Percentiles rank a stretch among this genome's conserved stretches.
These are phyloP conservation scores for Plantago rigida DNA, from an alignment of 305 asterid genomes.

Conservation along the genomic window DNA sequence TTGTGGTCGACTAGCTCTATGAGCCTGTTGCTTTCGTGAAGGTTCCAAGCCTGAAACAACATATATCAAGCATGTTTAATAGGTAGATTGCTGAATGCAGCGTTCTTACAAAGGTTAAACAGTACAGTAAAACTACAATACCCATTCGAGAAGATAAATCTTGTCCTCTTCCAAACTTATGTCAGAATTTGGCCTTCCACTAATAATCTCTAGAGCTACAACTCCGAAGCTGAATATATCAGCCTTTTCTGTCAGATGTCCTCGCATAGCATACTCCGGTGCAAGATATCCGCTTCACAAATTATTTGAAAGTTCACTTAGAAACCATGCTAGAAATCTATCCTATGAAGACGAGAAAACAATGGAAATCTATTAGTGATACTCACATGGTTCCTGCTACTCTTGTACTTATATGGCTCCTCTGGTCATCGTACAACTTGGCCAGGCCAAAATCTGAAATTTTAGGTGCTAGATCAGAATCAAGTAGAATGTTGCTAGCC, in stretches of 20 bases:
- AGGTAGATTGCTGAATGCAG: too few species aligned
- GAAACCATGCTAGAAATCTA: too few species aligned
- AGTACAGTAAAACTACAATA: conserved; percentile 9
- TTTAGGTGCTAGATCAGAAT: conserved; percentile 51
- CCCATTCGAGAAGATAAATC: conserved; percentile 66
- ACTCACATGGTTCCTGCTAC: conserved; percentile 77
- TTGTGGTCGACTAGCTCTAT: conserved; percentile 48
- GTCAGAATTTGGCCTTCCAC: conserved; percentile 63
- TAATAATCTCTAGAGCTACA: conserved; percentile 56
- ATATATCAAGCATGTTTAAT: too few species aligned
- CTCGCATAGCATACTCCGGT: conserved; percentile 79
- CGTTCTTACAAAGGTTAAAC: too few species aligned
- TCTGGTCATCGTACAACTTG: conserved; percentile 56
- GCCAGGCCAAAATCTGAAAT: conserved; percentile 78
- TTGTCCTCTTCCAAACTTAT: conserved; percentile 38
- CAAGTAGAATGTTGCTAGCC: conserved; percentile 33
- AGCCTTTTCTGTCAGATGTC: conserved; percentile 69
- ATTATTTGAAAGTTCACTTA: neutral
- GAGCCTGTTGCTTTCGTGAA: conserved; percentile 45
- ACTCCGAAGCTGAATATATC: conserved; percentile 71
- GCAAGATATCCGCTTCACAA: conserved; percentile 66
- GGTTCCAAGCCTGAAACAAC: conserved; percentile 59
- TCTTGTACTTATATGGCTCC: conserved; percentile 65
- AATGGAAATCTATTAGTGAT: neutral
- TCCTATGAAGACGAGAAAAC: too few species aligned